Conservation (phyloP, 192 early-diverging fungal genomes). For the Backusella parvicylindrica region DNA sequence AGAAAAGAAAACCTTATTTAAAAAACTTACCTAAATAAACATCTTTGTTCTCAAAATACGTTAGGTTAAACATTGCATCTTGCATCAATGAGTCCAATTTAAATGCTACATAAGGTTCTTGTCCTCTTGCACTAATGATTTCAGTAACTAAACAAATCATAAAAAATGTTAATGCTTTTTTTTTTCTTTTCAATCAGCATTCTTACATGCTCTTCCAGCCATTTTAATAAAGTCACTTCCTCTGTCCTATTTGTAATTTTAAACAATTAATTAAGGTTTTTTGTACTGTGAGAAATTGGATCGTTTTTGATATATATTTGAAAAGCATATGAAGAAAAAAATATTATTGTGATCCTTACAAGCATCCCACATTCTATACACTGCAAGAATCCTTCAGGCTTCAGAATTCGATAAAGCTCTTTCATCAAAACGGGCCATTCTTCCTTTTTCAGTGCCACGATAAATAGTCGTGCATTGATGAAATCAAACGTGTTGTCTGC, state of each 20-base stretch:
- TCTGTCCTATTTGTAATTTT: conserved; percentile 1
- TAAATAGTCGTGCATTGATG: conserved; percentile 20
- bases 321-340: neutral
- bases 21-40: conserved; percentile 16
- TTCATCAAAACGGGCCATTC: conserved; percentile 17
- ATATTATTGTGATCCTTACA: conserved; percentile 1
- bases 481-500: conserved; percentile 31
- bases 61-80: neutral
- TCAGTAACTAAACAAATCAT: conserved; percentile 2
- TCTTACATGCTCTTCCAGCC: neutral
- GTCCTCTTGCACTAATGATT: conserved; percentile 4
- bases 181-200: neutral
- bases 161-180: neutral
- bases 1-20: neutral
- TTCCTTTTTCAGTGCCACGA: conserved; percentile 18
- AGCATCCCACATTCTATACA: conserved; percentile 14
- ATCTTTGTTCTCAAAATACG: conserved; percentile 10
- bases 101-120: conserved; percentile 19
- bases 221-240: neutral
- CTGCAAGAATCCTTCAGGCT: conserved; percentile 30
- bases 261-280: neutral
- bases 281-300: neutral
- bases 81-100: neutral
- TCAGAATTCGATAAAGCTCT: conserved; percentile 27
- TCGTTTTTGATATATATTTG: neutral